Conservation (phyloP, 2,329 filamentous ascomycete species). For the Sporothrix globosa region DNA sequence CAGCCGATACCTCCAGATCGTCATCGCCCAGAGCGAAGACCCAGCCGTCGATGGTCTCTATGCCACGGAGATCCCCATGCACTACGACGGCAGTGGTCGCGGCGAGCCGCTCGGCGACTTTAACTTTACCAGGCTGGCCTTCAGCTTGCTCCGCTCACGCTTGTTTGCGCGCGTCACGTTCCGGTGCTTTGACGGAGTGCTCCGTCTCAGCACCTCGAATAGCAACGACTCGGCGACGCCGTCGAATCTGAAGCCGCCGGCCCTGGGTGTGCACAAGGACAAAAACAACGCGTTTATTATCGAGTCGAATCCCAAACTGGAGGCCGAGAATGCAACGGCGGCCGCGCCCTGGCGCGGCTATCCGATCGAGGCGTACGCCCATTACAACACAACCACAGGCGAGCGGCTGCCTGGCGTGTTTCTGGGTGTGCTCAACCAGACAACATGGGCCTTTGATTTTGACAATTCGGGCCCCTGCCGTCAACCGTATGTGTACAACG, state of each 20-base stretch:
- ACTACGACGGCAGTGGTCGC: background rate
- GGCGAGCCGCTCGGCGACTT: background rate
- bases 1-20: background rate
- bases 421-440: slow-evolving; percentile 26
- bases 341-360: slow-evolving; percentile 3
- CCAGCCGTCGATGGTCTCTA: slow-evolving; percentile 13
- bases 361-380: background rate
- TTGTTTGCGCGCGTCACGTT: background rate
- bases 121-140: background rate
- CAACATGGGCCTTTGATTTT: slow-evolving; percentile 17
- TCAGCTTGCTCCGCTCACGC: slow-evolving; percentile 18
- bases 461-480: background rate
- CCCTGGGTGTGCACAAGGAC: slow-evolving; percentile 16
- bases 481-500: slow-evolving; percentile 1
- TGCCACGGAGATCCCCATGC: background rate
- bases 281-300: background rate
- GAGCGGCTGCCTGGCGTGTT: slow-evolving; percentile 24
- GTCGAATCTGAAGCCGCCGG: background rate
- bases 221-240: background rate
- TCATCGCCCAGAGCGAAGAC: slow-evolving; percentile 17
- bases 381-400: slow-evolving; percentile 2
- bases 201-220: background rate
- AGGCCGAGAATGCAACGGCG: background rate
- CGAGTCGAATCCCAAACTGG: background rate
- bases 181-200: slow-evolving; percentile 21